Evolutionary conservation across 148 eudicot species (phyloP).

Genomic region (Diospyros lotus): DNA sequence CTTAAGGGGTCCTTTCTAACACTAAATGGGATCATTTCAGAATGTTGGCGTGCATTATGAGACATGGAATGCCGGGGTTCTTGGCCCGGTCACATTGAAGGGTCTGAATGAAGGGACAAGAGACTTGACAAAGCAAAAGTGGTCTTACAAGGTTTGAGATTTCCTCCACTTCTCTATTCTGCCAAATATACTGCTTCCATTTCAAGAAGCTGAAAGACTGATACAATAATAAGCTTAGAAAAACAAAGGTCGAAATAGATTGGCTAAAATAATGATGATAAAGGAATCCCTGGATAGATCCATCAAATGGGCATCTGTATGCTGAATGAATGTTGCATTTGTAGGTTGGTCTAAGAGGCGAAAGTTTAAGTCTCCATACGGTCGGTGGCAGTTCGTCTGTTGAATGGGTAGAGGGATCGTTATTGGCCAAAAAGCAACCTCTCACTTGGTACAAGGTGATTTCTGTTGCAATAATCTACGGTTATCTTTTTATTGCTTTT

Average conservation of each 20-base stretch:
- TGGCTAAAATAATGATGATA: too few species aligned
- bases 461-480: neutral
- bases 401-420: conserved; percentile 63
- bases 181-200: too few species aligned
- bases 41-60: conserved; percentile 78
- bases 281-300: too few species aligned
- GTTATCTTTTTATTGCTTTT: neutral
- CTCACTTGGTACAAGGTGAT: conserved; percentile 51
- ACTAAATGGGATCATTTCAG: conserved; percentile 19
- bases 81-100: conserved; percentile 66
- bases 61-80: conserved; percentile 75
- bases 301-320: neutral
- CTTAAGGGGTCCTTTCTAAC: too few species aligned
- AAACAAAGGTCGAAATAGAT: too few species aligned
- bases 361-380: conserved; percentile 66
- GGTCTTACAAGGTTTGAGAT: conserved; percentile 81
- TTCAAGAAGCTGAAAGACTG: too few species aligned
- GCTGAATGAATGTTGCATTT: neutral
- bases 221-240: too few species aligned
- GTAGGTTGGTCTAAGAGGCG: conserved; percentile 79
- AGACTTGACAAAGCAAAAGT: conserved; percentile 87
- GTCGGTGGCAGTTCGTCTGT: conserved; percentile 63
- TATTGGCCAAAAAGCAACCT: conserved; percentile 41
- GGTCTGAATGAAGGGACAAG: conserved; percentile 73
- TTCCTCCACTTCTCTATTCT: neutral